Percentiles rank a stretch among this genome's conserved stretches.
These are phyloP conservation scores for Phytophthora hybrid DNA, from an alignment of 352 stramenopile genomes.

Conservation along the genomic window DNA sequence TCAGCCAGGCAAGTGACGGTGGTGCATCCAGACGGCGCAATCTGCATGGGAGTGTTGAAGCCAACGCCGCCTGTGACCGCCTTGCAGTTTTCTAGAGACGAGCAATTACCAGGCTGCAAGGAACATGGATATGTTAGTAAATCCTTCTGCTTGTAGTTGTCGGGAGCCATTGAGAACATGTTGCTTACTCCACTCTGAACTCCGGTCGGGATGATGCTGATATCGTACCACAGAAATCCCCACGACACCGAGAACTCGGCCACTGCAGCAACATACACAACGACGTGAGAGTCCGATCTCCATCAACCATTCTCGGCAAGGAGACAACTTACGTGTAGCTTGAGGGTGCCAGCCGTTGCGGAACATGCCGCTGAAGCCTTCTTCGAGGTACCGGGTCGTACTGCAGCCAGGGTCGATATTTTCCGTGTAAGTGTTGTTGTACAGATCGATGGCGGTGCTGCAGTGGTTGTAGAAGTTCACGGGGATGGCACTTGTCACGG, in stretches of 20 bases:
- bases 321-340: slow-evolving; percentile 47
- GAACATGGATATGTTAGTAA: not conserved
- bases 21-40: slow-evolving; percentile 47
- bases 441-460: slow-evolving; percentile 49
- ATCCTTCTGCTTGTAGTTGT: not conserved
- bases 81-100: slow-evolving; percentile 50
- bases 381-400: slow-evolving; percentile 40
- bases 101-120: slow-evolving; percentile 48
- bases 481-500: slow-evolving; percentile 38
- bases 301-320: not conserved
- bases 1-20: slow-evolving; percentile 46
- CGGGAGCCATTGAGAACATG: not conserved
- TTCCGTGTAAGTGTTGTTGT: slow-evolving; percentile 56
- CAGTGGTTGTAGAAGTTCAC: slow-evolving; percentile 73
- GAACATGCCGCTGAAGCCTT: slow-evolving; percentile 75
- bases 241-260: slow-evolving; percentile 57
- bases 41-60: slow-evolving; percentile 63
- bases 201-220: slow-evolving; percentile 69
- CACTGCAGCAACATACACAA: slow-evolving; percentile 32
- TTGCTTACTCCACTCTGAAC: slow-evolving; percentile 34
- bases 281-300: not conserved
- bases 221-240: slow-evolving; percentile 68
- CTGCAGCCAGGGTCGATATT: slow-evolving; percentile 45
- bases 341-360: slow-evolving; percentile 62
- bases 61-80: slow-evolving; percentile 44